Conservation (phyloP, 495 filamentous ascomycete species). For the Daldinia concentrica region DNA sequence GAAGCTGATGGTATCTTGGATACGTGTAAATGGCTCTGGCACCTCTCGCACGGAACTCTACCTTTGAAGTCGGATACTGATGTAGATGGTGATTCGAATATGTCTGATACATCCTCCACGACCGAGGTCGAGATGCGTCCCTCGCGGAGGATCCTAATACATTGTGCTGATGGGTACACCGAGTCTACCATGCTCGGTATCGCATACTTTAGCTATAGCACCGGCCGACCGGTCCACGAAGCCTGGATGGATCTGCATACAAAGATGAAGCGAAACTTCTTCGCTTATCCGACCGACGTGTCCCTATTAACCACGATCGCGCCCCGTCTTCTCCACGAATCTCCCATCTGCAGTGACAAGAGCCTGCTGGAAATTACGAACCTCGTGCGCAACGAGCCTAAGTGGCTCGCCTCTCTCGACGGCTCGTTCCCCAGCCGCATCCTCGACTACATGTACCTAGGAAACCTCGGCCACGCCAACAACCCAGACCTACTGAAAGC, state of each 20-base stretch:
- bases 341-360: constrained; percentile 51
- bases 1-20: constrained; percentile 86
- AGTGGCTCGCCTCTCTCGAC: constrained; percentile 86
- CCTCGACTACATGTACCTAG: constrained; percentile 93
- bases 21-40: constrained; percentile 88
- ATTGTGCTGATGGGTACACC: constrained; percentile 96
- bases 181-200: constrained; percentile 88
- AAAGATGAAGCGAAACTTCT: constrained; percentile 87
- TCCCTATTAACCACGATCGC: constrained; percentile 78
- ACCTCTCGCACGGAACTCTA: constrained; percentile 69
- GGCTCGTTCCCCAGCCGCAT: constrained; percentile 90
- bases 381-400: constrained; percentile 64
- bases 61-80: constrained; percentile 54
- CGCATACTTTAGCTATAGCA: constrained; percentile 90
- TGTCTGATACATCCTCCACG: constrained; percentile 43
- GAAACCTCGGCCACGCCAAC: constrained; percentile 91
- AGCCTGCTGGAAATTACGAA: constrained; percentile 56
- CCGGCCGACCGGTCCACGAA: constrained; percentile 78
- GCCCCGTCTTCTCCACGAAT: constrained; percentile 68
- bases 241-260: constrained; percentile 90
- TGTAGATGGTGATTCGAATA: constrained; percentile 52
- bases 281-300: constrained; percentile 92
- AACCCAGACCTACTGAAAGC: constrained; percentile 82
- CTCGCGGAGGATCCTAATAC: constrained; percentile 78
- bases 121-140: constrained; percentile 43